Conservation (phyloP, 2,329 filamentous ascomycete genomes). For the Colletotrichum sp. region DNA sequence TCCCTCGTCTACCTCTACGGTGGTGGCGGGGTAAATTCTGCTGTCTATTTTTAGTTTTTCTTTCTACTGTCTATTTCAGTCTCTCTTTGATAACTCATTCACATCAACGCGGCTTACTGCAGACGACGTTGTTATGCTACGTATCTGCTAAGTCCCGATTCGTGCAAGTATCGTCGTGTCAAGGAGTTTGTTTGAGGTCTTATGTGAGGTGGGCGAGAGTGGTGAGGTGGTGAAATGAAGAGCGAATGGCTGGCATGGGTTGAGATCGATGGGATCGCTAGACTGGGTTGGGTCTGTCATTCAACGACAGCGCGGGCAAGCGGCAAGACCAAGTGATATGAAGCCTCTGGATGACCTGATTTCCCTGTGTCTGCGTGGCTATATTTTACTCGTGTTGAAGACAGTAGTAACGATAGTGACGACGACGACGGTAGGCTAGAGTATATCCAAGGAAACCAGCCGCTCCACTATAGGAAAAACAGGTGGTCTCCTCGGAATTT, state of each 20-base stretch:
- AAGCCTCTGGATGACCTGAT: neutral
- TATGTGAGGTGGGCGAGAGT: neutral
- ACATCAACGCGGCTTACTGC: neutral
- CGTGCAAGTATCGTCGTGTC: neutral
- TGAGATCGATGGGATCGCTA: neutral
- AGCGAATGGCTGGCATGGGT: neutral
- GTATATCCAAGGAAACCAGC: neutral
- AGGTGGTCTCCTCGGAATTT: neutral
- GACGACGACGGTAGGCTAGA: neutral
- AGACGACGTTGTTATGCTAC: neutral
- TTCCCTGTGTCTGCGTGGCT: neutral
- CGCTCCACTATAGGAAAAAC: neutral
- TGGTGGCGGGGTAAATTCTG: neutral
- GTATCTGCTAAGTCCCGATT: neutral
- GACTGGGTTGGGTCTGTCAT: neutral
- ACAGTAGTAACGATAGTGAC: neutral
- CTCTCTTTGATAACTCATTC: neutral
- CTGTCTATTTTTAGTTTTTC: neutral
- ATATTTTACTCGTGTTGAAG: neutral
- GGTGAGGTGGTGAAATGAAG: neutral
- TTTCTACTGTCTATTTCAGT: too few species aligned
- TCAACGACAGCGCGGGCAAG: neutral
- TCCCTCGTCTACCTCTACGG: neutral
- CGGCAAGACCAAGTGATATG: neutral
- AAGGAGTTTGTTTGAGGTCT: neutral